Conservation (phyloP, 164 flowering plant genomes). For the Cinnamomum micranthum region DNA sequence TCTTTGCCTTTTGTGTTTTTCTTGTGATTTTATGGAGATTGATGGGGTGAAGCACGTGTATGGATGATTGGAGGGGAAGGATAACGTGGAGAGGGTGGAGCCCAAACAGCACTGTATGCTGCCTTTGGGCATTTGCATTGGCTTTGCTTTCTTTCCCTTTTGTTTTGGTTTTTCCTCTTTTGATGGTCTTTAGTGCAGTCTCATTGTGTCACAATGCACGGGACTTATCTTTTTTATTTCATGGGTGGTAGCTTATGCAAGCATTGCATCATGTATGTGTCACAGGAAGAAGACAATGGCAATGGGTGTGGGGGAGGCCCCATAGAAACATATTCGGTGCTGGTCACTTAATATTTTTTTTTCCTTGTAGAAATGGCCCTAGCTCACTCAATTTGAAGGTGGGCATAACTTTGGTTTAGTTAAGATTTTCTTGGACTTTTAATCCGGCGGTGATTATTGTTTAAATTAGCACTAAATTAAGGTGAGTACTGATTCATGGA, state of each 20-base stretch:
- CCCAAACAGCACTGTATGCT: conserved; percentile 40
- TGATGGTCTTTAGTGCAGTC: conserved; percentile 28
- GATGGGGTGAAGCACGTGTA: conserved; percentile 23
- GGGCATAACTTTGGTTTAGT: no score
- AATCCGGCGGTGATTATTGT: no score
- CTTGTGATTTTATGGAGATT: background rate
- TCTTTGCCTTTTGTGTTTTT: background rate
- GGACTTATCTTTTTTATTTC: conserved; percentile 13
- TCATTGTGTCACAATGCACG: conserved; percentile 28
- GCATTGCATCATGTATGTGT: conserved; percentile 59
- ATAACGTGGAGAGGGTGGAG: conserved; percentile 33
- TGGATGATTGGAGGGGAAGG: conserved; percentile 15
- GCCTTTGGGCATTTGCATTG: conserved; percentile 16
- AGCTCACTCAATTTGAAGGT: no score
- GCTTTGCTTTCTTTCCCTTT: background rate
- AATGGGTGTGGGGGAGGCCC: no score
- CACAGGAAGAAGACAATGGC: conserved; percentile 12
- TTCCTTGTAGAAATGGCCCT: no score
- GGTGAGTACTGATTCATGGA: no score
- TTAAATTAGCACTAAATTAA: no score
- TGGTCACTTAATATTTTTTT: no score
- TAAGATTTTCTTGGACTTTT: no score
- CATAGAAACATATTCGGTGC: no score
- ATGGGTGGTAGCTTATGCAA: conserved; percentile 50
- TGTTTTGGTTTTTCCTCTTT: background rate